Conservation (phyloP, 1,139 yeast genomes). For the Geotrichum restrictum region DNA sequence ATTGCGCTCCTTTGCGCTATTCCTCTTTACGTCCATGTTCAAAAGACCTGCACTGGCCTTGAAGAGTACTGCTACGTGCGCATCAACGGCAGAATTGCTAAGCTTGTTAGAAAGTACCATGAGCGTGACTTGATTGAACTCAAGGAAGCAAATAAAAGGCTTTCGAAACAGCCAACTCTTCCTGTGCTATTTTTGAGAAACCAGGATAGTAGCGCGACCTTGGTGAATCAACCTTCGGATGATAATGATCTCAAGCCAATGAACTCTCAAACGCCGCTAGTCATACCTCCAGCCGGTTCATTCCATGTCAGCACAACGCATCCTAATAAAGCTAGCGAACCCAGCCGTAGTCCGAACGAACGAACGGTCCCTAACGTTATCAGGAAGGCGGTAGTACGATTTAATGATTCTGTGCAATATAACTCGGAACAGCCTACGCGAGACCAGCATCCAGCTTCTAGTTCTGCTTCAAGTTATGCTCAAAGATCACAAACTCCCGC, state of each 20-base stretch:
- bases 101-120: constrained; percentile 50
- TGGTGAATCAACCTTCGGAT: background rate
- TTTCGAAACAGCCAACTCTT: constrained; percentile 28
- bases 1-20: constrained; percentile 54
- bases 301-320: background rate
- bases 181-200: constrained; percentile 22
- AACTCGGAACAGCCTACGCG: too few relatives aligned
- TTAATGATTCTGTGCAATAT: background rate
- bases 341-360: too few relatives aligned
- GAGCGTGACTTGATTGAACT: constrained; percentile 32
- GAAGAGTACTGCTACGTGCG: constrained; percentile 57
- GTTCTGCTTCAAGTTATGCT: too few relatives aligned
- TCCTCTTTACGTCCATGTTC: constrained; percentile 52
- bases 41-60: constrained; percentile 40
- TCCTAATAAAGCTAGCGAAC: background rate
- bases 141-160: constrained; percentile 29
- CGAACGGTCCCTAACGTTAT: too few relatives aligned
- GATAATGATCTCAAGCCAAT: too few relatives aligned
- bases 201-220: constrained; percentile 6
- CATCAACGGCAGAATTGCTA: constrained; percentile 54
- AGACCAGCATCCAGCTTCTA: too few relatives aligned
- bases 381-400: background rate
- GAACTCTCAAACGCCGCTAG: too few relatives aligned
- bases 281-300: background rate
- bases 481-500: too few relatives aligned